Evolutionary conservation across 2,329 filamentous ascomycete species (phyloP), one percentile per base, ranked within the genome.

Genomic region (Diaporthe vexans): DNA sequence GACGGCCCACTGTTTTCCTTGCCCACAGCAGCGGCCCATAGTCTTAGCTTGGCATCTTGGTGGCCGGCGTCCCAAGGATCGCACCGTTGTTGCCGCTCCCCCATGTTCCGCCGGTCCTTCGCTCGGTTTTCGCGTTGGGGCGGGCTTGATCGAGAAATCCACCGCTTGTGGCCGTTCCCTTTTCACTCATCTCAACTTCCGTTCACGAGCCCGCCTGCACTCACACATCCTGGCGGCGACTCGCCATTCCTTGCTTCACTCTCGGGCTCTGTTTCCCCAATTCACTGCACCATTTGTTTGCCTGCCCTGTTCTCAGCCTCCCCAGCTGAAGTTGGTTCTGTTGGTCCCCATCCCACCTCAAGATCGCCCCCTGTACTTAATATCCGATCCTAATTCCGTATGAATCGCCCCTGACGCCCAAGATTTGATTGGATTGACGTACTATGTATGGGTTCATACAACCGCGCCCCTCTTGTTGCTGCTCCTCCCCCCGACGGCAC

Each of bases 401-500:
- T 63, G 69, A 61, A 72, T 63, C 69, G 57, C 69, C 69, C 69
- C 69, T 72, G 69, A 72, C 61, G 69, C 69, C 69, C 69, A 72
- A 72, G 56, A 29, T 72, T 72, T 72, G 69, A 72, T 72, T 72
- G 57, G 69, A 72, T 72, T 72, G 46, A 40, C 69, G 69, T 72
- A 63, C 48, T 51, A 52, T 67, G 61, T 52, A 67, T 52, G 61
- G 61, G 40, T 59, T 51, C 69, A 72, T 54, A 72, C 69, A 46
- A 29, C 69, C 48, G 58, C 54, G 46, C 58, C 46, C 43, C 69
- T 61, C 57, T 24, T 52, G 46, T 61, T 72, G 57, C n/a, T 51
- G 69, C 69, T 61, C 69, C 69, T 54, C 69, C 10, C 46, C 19
- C 57, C 43, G 46, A 37, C 56, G 56, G 46, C 69, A 71, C 48